phyloP scores from a whole-genome alignment of 2,329 filamentous ascomycete species.

The Teratosphaeria zuluensis region DNA sequence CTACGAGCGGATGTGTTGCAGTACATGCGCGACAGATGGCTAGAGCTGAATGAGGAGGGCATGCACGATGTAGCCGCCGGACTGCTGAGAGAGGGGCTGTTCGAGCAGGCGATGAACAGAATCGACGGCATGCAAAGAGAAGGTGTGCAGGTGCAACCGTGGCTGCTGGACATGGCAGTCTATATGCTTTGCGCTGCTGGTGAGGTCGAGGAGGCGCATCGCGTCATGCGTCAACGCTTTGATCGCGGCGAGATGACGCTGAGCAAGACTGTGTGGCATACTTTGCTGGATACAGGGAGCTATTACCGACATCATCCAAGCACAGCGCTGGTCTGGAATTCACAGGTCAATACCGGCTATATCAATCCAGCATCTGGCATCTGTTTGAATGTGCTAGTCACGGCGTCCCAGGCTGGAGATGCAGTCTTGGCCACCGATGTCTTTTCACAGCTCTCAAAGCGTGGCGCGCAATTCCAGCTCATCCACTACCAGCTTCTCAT shows the following conservation, averaged over 20 bases:
- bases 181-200: slow-evolving; percentile 61
- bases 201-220: slow-evolving; percentile 68
- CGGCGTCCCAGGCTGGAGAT: slow-evolving; percentile 62
- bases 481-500: slow-evolving; percentile 75
- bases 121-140: slow-evolving; percentile 57
- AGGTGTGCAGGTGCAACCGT: slow-evolving; percentile 49
- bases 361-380: slow-evolving; percentile 56
- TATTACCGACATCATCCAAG: slow-evolving; percentile 49
- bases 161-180: slow-evolving; percentile 71
- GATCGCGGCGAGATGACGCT: slow-evolving; percentile 33
- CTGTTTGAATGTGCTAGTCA: slow-evolving; percentile 58
- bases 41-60: slow-evolving; percentile 50
- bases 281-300: slow-evolving; percentile 67
- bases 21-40: slow-evolving; percentile 67
- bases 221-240: slow-evolving; percentile 53
- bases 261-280: slow-evolving; percentile 53
- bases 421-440: slow-evolving; percentile 59
- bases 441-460: slow-evolving; percentile 53
- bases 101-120: slow-evolving; percentile 66
- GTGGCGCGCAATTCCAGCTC: slow-evolving; percentile 47
- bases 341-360: slow-evolving; percentile 49
- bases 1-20: slow-evolving; percentile 61
- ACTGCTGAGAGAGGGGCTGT: slow-evolving; percentile 68
- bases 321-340: slow-evolving; percentile 62
- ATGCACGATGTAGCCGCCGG: slow-evolving; percentile 62